These are phyloP conservation scores for Aristolochia fimbriata DNA, from an alignment of 164 flowering plant genomes.

Conservation along the genomic window DNA sequence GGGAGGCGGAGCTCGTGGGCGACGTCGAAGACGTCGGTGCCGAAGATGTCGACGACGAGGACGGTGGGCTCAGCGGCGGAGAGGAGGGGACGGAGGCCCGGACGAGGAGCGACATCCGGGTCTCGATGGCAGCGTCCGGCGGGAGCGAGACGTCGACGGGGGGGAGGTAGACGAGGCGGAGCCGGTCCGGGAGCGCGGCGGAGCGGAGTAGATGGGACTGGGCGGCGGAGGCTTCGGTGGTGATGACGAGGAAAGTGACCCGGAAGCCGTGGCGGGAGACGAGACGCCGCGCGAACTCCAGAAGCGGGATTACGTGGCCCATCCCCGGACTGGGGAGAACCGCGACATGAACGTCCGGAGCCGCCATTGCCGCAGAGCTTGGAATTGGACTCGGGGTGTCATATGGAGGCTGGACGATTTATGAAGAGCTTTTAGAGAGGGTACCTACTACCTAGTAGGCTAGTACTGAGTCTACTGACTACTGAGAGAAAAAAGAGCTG, in stretches of 20 bases:
- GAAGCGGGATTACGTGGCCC: conserved; percentile 36
- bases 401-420: too few relatives aligned
- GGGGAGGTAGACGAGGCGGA: conserved; percentile 14
- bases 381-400: too few relatives aligned
- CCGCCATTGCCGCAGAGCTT: neutral
- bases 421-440: too few relatives aligned
- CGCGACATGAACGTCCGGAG: conserved; percentile 1
- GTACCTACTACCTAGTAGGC: too few relatives aligned
- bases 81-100: conserved; percentile 14
- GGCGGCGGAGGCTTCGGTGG: conserved; percentile 22
- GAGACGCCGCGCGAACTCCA: conserved; percentile 32
- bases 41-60: conserved; percentile 28
- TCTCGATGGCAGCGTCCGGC: conserved; percentile 2
- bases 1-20: conserved; percentile 20
- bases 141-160: conserved; percentile 16
- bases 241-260: conserved; percentile 25
- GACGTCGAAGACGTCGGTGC: conserved; percentile 22
- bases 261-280: conserved; percentile 20
- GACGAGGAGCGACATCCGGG: conserved; percentile 12
- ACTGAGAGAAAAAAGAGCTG: too few relatives aligned
- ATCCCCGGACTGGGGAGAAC: conserved; percentile 34
- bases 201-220: conserved; percentile 18
- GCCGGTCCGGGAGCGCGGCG: conserved; percentile 10
- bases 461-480: too few relatives aligned
- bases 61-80: conserved; percentile 11